A percentile compares a stretch with the other conserved stretches of the same genome.
Conservation (phyloP, 805 yeast genomes). For the Schwanniomyces yamadae region DNA sequence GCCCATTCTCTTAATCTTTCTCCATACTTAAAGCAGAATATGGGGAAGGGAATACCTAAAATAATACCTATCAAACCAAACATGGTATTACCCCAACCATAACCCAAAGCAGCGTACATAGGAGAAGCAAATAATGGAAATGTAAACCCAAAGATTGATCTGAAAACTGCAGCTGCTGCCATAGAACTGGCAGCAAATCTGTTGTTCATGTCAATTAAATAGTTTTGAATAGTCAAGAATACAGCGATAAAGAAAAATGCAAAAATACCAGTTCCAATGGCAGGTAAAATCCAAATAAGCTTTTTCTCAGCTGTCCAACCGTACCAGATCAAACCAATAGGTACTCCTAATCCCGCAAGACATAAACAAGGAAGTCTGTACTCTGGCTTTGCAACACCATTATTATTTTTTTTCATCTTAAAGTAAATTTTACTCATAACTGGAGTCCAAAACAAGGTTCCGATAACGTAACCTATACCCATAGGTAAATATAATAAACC, state of each 20-base stretch:
- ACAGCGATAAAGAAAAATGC: conserved; percentile 60
- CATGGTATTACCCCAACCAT: conserved; percentile 71
- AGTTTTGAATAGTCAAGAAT: conserved; percentile 67
- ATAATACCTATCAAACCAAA: conserved; percentile 57
- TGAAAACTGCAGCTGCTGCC: conserved; percentile 65
- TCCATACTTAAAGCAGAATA: conserved; percentile 56
- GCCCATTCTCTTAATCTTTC: conserved; percentile 59
- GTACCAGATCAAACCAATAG: conserved; percentile 64
- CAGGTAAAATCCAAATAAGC: conserved; percentile 62
- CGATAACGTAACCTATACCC: conserved; percentile 54
- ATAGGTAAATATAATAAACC: conserved; percentile 62
- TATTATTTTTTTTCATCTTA: conserved; percentile 37
- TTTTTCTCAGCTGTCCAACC: conserved; percentile 67
- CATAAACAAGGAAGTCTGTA: conserved; percentile 54
- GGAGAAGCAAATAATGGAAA: conserved; percentile 65
- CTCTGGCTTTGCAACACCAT: conserved; percentile 62
- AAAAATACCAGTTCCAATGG: conserved; percentile 58
- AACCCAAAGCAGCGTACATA: conserved; percentile 57
- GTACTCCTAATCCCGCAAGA: conserved; percentile 49
- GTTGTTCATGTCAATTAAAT: conserved; percentile 70
- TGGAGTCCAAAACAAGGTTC: conserved; percentile 49
- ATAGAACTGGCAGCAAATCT: conserved; percentile 66
- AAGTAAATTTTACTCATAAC: conserved; percentile 41
- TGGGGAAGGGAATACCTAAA: conserved; percentile 68
- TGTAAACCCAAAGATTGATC: conserved; percentile 66